Conservation (phyloP, 192 early-diverging fungal species). For the Diversispora epigaea region DNA sequence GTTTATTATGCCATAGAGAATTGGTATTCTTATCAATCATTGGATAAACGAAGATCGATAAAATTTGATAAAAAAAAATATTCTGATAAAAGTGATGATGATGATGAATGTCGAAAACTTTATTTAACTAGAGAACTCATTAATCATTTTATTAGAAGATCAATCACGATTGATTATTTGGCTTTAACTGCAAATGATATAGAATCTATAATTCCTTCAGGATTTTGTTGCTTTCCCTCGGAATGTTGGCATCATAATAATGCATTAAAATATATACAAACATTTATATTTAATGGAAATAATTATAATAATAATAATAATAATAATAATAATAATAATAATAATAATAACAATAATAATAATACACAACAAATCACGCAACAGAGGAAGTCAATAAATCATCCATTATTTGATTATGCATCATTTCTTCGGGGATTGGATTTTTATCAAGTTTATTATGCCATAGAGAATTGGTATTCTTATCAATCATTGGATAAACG, state of each 20-base stretch:
- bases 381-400: neutral
- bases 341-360: no score
- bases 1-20: slow-evolving; percentile 3
- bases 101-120: neutral
- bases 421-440: slow-evolving; percentile 12
- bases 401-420: neutral
- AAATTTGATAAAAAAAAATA: neutral
- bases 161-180: neutral
- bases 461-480: slow-evolving; percentile 5
- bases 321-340: no score
- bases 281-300: neutral
- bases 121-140: neutral
- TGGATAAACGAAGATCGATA: neutral
- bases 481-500: slow-evolving; percentile 1
- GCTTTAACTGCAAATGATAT: neutral
- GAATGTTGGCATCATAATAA: neutral
- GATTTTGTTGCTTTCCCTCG: neutral
- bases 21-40: slow-evolving; percentile 11
- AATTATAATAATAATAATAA: no score
- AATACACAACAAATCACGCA: no score
- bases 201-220: neutral
- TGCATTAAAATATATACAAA: slow-evolving; percentile 4
- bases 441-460: slow-evolving; percentile 2
- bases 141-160: neutral
- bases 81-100: neutral